A percentile compares a stretch with the other conserved stretches of the same genome.
These are phyloP conservation scores for Phytophthora cajani DNA, from an alignment of 352 stramenopile genomes.

Conservation along the genomic window DNA sequence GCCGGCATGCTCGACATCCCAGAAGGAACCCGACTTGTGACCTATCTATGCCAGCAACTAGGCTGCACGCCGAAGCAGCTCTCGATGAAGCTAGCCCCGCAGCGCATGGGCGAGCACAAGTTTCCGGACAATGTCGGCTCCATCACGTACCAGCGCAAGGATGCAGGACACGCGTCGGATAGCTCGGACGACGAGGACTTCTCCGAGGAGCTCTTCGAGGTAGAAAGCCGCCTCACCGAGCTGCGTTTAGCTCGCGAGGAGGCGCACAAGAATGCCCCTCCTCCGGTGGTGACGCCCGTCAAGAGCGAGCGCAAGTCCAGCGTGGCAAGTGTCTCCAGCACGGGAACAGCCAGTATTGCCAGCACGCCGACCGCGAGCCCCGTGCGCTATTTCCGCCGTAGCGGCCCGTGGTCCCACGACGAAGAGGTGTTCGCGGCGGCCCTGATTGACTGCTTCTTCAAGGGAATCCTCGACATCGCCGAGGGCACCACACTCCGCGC, in stretches of 20 bases:
- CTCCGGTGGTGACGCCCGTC: slow-evolving; percentile 10
- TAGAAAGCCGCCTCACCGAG: slow-evolving; percentile 55
- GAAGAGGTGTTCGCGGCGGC: slow-evolving; percentile 73
- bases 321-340: slow-evolving; percentile 35
- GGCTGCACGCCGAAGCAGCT: slow-evolving; percentile 60
- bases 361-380: slow-evolving; percentile 36
- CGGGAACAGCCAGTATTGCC: slow-evolving; percentile 25
- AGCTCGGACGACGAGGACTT: slow-evolving; percentile 37
- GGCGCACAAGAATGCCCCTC: slow-evolving; percentile 36
- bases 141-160: slow-evolving; percentile 58
- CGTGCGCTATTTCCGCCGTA: slow-evolving; percentile 49
- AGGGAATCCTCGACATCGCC: slow-evolving; percentile 59
- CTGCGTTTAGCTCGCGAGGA: slow-evolving; percentile 55
- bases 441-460: slow-evolving; percentile 76
- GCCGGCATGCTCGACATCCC: slow-evolving; percentile 57
- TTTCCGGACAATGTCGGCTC: slow-evolving; percentile 67
- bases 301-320: slow-evolving; percentile 41
- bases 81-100: slow-evolving; percentile 75
- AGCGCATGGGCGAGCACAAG: slow-evolving; percentile 53
- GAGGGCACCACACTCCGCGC: slow-evolving; percentile 73
- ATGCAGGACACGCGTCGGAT: slow-evolving; percentile 12
- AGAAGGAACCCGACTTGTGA: slow-evolving; percentile 64
- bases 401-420: slow-evolving; percentile 69
- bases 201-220: slow-evolving; percentile 58
- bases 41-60: slow-evolving; percentile 67